These are phyloP conservation scores for Scytalidium lignicola DNA, from an alignment of 2,329 filamentous ascomycete species.

Conservation along the genomic window DNA sequence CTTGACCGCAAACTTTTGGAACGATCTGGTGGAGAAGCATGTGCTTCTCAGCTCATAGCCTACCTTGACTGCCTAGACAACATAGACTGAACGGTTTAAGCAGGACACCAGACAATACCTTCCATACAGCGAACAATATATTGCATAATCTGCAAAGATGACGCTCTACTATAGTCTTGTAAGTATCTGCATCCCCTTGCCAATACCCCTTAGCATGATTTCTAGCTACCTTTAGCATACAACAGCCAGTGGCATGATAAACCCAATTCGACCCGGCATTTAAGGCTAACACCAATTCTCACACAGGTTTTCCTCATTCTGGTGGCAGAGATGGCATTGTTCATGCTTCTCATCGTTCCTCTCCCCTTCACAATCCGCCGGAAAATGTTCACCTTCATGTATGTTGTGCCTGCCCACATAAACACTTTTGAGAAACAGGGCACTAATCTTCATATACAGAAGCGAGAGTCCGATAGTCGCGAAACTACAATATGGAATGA, in stretches of 20 bases:
- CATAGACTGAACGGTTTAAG: constrained; percentile 2
- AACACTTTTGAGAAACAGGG: background rate
- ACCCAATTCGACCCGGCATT: background rate
- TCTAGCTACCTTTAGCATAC: background rate
- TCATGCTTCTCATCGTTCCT: constrained; percentile 76
- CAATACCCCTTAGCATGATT: background rate
- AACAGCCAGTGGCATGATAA: no score
- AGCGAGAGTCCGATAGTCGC: constrained; percentile 55
- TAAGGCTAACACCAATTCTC: constrained; percentile 10
- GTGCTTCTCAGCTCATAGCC: background rate
- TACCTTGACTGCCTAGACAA: background rate
- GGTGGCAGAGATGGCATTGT: constrained; percentile 77
- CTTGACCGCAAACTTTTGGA: background rate
- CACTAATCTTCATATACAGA: constrained; percentile 17
- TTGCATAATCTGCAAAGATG: constrained; percentile 31
- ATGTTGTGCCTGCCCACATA: constrained; percentile 55
- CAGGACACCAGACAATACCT: constrained; percentile 15
- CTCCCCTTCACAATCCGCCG: constrained; percentile 66
- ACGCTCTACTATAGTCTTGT: constrained; percentile 48
- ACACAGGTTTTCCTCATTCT: constrained; percentile 74
- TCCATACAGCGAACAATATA: constrained; percentile 5
- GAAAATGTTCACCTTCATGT: constrained; percentile 65
- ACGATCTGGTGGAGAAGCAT: background rate
- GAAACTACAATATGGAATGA: constrained; percentile 94
- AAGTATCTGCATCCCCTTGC: constrained; percentile 19